Evolutionary conservation across 345 rosid species (phyloP).

Genomic region (Bruguiera parviflora): DNA sequence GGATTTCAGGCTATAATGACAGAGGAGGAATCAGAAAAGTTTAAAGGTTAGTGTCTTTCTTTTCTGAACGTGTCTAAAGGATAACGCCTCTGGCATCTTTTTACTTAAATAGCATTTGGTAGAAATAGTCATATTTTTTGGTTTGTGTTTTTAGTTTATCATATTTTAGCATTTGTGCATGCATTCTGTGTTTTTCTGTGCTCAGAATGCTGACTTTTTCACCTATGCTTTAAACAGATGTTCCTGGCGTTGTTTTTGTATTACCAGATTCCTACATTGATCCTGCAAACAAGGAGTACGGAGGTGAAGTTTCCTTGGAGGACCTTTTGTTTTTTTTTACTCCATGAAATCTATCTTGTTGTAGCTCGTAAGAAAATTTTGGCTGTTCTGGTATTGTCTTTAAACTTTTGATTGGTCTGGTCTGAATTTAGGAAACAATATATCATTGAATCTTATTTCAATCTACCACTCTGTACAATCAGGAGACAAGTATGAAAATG

Average conservation of each 20-base stretch:
- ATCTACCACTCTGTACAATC: slow-evolving; percentile 11
- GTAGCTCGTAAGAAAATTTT: neutral
- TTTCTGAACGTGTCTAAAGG: no score
- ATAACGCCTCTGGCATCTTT: no score
- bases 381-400: no score
- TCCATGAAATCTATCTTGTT: neutral
- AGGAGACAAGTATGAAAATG: slow-evolving; percentile 91
- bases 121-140: neutral
- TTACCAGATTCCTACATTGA: slow-evolving; percentile 94
- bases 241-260: slow-evolving; percentile 80
- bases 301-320: slow-evolving; percentile 44
- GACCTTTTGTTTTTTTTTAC: neutral
- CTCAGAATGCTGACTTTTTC: slow-evolving; percentile 13
- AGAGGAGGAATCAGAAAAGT: slow-evolving; percentile 76
- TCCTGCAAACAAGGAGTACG: slow-evolving; percentile 81
- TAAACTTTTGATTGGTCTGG: no score
- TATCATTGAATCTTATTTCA: neutral
- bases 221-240: slow-evolving; percentile 37
- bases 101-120: no score
- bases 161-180: neutral
- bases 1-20: slow-evolving; percentile 96
- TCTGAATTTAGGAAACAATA: neutral
- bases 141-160: neutral
- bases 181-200: neutral
- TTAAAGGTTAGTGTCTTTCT: slow-evolving; percentile 32